Evolutionary conservation across 2,329 filamentous ascomycete species (phyloP).

Genomic region (Colletotrichum lupini): DNA sequence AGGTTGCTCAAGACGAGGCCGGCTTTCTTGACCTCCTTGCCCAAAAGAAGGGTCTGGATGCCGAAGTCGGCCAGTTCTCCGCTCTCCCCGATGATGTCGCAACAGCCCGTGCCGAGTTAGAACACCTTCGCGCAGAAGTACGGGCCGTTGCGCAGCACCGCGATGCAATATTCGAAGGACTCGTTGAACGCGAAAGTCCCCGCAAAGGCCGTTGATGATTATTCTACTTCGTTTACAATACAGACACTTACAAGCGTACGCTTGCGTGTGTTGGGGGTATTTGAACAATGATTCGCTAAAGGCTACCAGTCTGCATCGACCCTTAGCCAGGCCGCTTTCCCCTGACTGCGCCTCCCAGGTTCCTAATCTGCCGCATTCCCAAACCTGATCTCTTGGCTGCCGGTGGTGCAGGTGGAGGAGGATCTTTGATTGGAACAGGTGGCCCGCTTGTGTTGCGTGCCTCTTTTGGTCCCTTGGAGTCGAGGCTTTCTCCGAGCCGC

Average conservation of each 20-base stretch:
- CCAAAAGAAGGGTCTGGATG: constrained; percentile 69
- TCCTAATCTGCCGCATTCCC: constrained; percentile 72
- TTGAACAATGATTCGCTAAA: constrained; percentile 15
- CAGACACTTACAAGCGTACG: constrained; percentile 1
- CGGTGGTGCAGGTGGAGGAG: constrained; percentile 50
- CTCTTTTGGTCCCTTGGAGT: constrained; percentile 55
- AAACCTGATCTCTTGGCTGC: constrained; percentile 71
- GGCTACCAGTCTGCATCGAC: constrained; percentile 37
- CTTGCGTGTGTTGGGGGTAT: constrained; percentile 20
- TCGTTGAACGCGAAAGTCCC: constrained; percentile 73
- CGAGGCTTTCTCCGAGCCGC: constrained; percentile 53
- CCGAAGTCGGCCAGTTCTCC: constrained; percentile 73
- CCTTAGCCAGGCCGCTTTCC: constrained; percentile 59
- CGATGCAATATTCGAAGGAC: constrained; percentile 79
- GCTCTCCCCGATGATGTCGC: constrained; percentile 78
- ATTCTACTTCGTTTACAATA: constrained; percentile 2
- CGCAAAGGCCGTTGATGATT: constrained; percentile 50
- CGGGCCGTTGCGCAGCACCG: constrained; percentile 69
- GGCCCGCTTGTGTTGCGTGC: constrained; percentile 46
- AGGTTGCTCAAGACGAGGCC: constrained; percentile 68
- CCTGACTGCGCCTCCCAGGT: constrained; percentile 77
- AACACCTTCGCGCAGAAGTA: constrained; percentile 73
- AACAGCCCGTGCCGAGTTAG: constrained; percentile 76
- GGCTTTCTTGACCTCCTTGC: constrained; percentile 67
- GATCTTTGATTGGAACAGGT: constrained; percentile 62